Evolutionary conservation across 1,284 basidiomycete species (phyloP), one percentile per base, ranked within the genome.

Genomic region (Ceratobasidium sp.): DNA sequence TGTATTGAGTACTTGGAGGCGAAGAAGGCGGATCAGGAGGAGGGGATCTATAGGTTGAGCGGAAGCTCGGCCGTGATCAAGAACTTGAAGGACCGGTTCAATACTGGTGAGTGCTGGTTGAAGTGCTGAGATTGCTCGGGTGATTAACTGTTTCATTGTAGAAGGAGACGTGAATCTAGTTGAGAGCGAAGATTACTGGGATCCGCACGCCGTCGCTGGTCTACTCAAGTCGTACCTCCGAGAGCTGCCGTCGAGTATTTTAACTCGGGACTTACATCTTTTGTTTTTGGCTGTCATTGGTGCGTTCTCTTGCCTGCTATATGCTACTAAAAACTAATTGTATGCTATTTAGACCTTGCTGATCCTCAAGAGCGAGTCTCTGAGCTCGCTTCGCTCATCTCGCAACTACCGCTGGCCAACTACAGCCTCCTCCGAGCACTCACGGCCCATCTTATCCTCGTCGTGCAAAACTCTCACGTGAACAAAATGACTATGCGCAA

Each of bases 401-500:
- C 92, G 35, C 87, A 90, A 43, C 86, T 99, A 0, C 98, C 97
- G 1, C 83, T 96, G 30, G 89, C 93, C 76, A 98, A 99, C 82
- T 99, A 98, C 81, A 94, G 92, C 74, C 85, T 99, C 32, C 87
- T 99, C 63, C 91, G 97, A 23, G 95, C 95, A 7, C 86, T 98
- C 66, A 96, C 94, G 13, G 93, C 95, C n/a, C 96, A 99, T 81
- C 85, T 99, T 72, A 98, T 98, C 79, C 87, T 96, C 71, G 94
- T 99, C 78, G 95, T 98, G 57, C 91, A 95, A 81, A 95, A 98
- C 80, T 88, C 94, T 18, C 80, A 88, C 54, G 84, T 92, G 74
- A 98, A 98, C 88, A 99, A 98, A 86, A 99, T 99, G 98, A 98
- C 93, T 54, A 91, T 99, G 88, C 90, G 96, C 43, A 99, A 99